Evolutionary conservation across 441 rosid genomes (phyloP), one percentile per base, ranked within the genome.

Genomic region (Melastoma candidum): DNA sequence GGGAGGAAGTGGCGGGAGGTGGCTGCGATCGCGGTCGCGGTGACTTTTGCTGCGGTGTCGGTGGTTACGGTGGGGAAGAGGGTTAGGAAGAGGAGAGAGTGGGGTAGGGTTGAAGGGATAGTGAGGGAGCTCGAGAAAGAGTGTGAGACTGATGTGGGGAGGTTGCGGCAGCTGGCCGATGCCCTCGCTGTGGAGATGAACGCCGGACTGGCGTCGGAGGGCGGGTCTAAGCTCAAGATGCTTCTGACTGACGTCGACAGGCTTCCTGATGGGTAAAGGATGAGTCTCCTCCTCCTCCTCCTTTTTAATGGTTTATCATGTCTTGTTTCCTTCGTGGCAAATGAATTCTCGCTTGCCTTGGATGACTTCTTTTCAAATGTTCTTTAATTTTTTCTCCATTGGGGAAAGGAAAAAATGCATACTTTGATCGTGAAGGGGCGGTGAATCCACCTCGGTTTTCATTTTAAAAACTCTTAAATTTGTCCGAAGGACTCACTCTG

Each of bases 181-280:
- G 97, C 94, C 26, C 74, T 92, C 74, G 87, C 89, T 41, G 92
- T 88, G 22, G 98, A 92, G 81, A 92, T 92, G 97, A 94, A 92
- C 68, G 96, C 96, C 65, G 98, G 98, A 3, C 81, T 92, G 77
- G 96, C 90, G 41, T 92, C 98, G 13, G 98, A 92, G 71, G 97
- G 96, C 48, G 97, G 96, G 0, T 83, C 95, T 7, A 88, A 85
- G 82, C 95, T 92, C 66, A 89, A 83, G 76, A 92, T 92, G 98
- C 58, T 88, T 68, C 89, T 88, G 59, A 82, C 95, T 69, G 82
- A 68, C 59, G 97, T 85, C 46, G 95, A 88, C 69, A 78, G 58
- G 54, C 84, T 92, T 11, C 98, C 98, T 24, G 66, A 68, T 66
- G 97, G 98, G 98, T 88, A 72, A 56, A 51, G 48, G 14, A 32